Evolutionary conservation across 768 basidiomycete genomes (phyloP), one percentile per base, ranked within the genome.

Genomic region (Hirschioporus abietinus): DNA sequence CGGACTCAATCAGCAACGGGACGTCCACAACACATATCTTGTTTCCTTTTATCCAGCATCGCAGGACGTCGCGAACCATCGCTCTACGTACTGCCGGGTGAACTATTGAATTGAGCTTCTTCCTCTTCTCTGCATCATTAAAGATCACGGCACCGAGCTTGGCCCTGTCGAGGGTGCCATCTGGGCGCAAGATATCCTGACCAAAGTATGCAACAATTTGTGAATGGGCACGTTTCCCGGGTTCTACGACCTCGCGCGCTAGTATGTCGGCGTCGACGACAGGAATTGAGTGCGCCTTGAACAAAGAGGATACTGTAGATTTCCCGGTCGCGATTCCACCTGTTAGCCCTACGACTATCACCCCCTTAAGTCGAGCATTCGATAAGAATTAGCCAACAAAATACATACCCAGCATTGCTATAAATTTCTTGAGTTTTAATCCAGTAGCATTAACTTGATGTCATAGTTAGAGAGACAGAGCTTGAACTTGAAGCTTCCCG

Each of bases 241-340:
- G 95, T 67, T 86, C 83, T 66, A 98, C 91, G 66, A 92, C 95
- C 70, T 88, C 78, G 52, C 95, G 89, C 2, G 96, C 93, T 63
- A 99, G 83, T 18, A 92, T 69, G 81, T 99, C 96, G 1, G 96
- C 95, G 74, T 99, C 97, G 71, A 99, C 84, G 70, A 99, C 80
- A n/a, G 94, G 92, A 34, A 99, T 78, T 34, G 76, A 72, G 70
- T 88, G 88, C 0, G 82, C 79, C 64, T 83, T 83, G 36, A 99
- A 81, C 58, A 95, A 81, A 7, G 78, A 77, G 0, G 95, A 93
- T 12, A 95, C 97, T 15, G 95, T 92, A 0, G 96, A 97, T 79
- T 99, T 99, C 64, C 96, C 95, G 7, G 95, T 95, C 24, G 95
- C 93, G 66, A 99, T 98, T 1, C 96, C 94, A 8, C 97, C 97